A percentile compares a stretch with the other conserved stretches of the same genome.
Evolutionary conservation across 352 stramenopile species (phyloP).

Genomic region (Pythium utonaiense): DNA sequence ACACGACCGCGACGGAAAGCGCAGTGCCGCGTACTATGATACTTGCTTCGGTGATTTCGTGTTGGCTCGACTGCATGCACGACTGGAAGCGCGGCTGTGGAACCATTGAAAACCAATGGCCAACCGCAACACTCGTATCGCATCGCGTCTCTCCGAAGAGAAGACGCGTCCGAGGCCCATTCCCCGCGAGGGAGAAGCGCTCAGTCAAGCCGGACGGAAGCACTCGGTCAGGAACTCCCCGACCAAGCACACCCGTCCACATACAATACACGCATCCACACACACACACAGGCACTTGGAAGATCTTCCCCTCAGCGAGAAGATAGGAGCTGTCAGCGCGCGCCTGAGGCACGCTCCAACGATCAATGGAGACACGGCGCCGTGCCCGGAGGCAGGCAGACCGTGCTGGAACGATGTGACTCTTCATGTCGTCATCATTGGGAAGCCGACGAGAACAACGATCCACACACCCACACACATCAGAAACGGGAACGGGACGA

Average conservation of each 20-base stretch:
- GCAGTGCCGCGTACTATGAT: constrained; percentile 81
- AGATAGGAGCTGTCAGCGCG: constrained; percentile 70
- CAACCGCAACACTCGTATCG: constrained; percentile 67
- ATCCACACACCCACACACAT: background rate
- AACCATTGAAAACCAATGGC: constrained; percentile 81
- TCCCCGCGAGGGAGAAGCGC: background rate
- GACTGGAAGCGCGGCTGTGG: constrained; percentile 50
- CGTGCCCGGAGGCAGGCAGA: background rate
- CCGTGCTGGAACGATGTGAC: constrained; percentile 28
- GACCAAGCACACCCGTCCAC: background rate
- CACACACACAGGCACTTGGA: background rate
- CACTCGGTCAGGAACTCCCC: background rate
- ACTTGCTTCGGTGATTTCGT: constrained; percentile 40
- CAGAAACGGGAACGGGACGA: too few species aligned
- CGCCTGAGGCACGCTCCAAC: constrained; percentile 63
- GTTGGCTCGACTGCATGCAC: constrained; percentile 37
- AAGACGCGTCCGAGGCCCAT: background rate
- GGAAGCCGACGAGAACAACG: constrained; percentile 3
- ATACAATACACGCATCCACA: constrained; percentile 15
- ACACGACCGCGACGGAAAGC: constrained; percentile 63
- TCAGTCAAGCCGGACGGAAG: constrained; percentile 24
- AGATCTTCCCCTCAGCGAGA: constrained; percentile 65
- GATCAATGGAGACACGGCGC: constrained; percentile 33
- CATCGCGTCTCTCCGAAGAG: constrained; percentile 15
- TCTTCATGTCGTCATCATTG: constrained; percentile 22